phyloP scores from a whole-genome alignment of 1,139 yeast species.

The Hansenula lynferdii region DNA sequence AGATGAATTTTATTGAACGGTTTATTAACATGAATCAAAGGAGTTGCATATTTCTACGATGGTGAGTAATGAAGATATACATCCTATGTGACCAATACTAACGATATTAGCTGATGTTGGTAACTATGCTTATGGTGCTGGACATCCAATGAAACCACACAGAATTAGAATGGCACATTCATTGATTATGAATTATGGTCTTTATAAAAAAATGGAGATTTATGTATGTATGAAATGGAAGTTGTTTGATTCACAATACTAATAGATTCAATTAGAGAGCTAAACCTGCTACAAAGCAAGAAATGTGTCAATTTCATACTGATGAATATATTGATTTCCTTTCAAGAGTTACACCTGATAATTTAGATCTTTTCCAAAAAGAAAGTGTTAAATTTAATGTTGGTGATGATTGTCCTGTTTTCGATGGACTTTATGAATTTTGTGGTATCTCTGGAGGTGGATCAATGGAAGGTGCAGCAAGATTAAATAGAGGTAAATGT shows the following conservation, averaged over 20 bases:
- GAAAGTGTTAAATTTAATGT: slow-evolving; percentile 95
- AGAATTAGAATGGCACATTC: slow-evolving; percentile 99
- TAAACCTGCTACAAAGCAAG: slow-evolving; percentile 97
- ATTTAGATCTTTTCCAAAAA: slow-evolving; percentile 83
- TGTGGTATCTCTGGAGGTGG: slow-evolving; percentile 96
- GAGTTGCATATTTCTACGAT: slow-evolving; percentile 64
- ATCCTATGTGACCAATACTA: slow-evolving; percentile 1
- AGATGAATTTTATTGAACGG: slow-evolving; percentile 3
- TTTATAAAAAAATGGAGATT: slow-evolving; percentile 95
- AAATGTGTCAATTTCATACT: slow-evolving; percentile 97
- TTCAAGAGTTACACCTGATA: slow-evolving; percentile 92
- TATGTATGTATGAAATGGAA: slow-evolving; percentile 38
- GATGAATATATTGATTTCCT: slow-evolving; percentile 95
- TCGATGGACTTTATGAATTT: slow-evolving; percentile 93
- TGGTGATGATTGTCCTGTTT: slow-evolving; percentile 96
- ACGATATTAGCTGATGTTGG: slow-evolving; percentile 70
- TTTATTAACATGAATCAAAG: slow-evolving; percentile 18
- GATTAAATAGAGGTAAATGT: slow-evolving; percentile 87
- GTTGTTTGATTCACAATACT: neutral
- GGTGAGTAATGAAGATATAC: slow-evolving; percentile 18
- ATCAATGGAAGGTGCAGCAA: slow-evolving; percentile 95
- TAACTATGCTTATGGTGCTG: slow-evolving; percentile 96
- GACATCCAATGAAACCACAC: slow-evolving; percentile 99
- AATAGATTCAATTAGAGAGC: slow-evolving; percentile 44
- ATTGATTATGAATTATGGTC: slow-evolving; percentile 93